phyloP scores from a whole-genome alignment of 305 asterid genomes.

The Rubia tinctorum region DNA sequence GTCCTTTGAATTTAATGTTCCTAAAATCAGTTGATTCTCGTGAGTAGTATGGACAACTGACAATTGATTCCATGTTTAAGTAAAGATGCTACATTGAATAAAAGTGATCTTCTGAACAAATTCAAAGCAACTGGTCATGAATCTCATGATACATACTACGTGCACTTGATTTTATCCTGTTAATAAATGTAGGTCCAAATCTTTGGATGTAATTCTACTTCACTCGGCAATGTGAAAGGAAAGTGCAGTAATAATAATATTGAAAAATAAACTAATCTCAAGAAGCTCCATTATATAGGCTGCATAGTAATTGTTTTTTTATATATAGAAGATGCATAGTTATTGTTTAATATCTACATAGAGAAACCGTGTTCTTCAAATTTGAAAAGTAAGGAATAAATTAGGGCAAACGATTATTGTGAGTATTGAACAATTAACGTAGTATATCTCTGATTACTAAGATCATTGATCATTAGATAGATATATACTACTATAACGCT shows the following conservation, averaged over 20 bases:
- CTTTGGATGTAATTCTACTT: slow-evolving; percentile 1
- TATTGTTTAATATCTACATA: no score
- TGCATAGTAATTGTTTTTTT: no score
- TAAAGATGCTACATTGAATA: neutral
- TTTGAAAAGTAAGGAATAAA: no score
- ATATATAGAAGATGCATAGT: no score
- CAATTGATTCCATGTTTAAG: neutral
- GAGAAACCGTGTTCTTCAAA: no score
- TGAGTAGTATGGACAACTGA: neutral
- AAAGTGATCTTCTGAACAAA: neutral
- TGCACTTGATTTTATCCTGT: slow-evolving; percentile 1
- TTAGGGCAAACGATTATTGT: no score
- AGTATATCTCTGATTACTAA: no score
- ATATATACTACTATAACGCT: no score
- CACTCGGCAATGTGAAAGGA: neutral
- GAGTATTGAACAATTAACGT: no score
- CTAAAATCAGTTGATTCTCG: neutral
- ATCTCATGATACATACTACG: neutral
- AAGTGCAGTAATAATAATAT: neutral
- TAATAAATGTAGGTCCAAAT: neutral
- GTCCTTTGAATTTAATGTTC: neutral
- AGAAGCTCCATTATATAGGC: no score
- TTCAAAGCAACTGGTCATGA: neutral
- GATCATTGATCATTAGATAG: no score
- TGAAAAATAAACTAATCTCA: neutral